Base-by-base conservation (phyloP, 2,329 filamentous ascomycete genomes). In the Sarocladium brachiariae region DNA sequence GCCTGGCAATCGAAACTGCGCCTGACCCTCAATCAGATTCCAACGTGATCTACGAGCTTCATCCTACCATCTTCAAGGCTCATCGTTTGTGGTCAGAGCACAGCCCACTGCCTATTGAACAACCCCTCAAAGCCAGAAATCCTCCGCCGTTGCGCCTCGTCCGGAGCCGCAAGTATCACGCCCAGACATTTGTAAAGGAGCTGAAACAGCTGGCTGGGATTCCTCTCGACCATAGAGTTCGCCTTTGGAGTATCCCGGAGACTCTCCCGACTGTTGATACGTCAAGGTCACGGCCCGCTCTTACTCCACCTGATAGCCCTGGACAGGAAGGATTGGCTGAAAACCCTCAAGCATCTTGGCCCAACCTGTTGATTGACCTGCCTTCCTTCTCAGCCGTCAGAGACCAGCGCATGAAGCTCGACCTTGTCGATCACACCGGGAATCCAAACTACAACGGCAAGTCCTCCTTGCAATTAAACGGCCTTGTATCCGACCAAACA, bases 1-100 rank as follows among this genome's bases (percentile, higher is more conserved):
- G 93, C 53, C 79, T 78, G 57, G 90, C 87, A 33, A 86, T 92
- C 66, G 86, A 96, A 65, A 90, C 86, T 23, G 77, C 75, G 2
- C 27, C 13, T 13, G 76, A 80, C 35, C 76, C 75, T 2, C 61
- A 69, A n/a, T 68, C 69, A 14, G 60, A 70, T 2, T 71, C 80
- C 34, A 89, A 95, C 56, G 70, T 96, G 43, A 74, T 86, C 59
- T 95, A 86, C 64, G 93, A 97, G 68, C 74, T 89, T 35, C 82
- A 90, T 60, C 93, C 91, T 4, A 89, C 89, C 0, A 76, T 96
- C 38, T 88, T 96, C 64, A 89, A 84, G 1, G 75, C 97, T 53
- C 83, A 95, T 62, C 89, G 92, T 57, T 73, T 97, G 2, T 84
- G 83, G 64, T 80, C 80, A 2, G 71, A 77, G 16, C 69, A 75